Percentiles rank a stretch among this genome's conserved stretches.
phyloP scores from a whole-genome alignment of 352 stramenopile genomes.

The Pythium diclinum region DNA sequence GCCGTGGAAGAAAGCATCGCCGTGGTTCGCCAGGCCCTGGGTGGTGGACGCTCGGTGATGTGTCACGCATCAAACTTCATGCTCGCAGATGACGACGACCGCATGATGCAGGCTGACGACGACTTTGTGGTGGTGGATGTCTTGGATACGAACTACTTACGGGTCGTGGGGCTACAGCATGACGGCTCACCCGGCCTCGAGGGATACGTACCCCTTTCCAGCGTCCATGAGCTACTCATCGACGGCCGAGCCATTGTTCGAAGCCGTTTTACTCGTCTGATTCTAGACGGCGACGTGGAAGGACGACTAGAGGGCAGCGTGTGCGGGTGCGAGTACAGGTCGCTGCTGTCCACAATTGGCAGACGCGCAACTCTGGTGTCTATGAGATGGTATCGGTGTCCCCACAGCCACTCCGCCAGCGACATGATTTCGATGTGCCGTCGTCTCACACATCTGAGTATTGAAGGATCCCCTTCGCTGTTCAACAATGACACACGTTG shows the following conservation, averaged over 20 bases:
- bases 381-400: slow-evolving; percentile 12
- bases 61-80: background rate
- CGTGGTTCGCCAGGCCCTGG: background rate
- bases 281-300: slow-evolving; percentile 14
- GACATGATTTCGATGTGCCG: background rate
- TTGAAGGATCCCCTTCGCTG: slow-evolving; percentile 10
- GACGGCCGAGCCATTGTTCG: background rate
- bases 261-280: slow-evolving; percentile 8
- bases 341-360: slow-evolving; percentile 1
- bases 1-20: background rate
- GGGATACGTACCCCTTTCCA: background rate
- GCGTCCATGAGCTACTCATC: slow-evolving; percentile 3
- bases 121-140: background rate
- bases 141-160: background rate
- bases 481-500: background rate
- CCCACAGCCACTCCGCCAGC: background rate
- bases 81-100: background rate
- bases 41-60: background rate
- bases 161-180: background rate
- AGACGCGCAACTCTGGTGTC: background rate
- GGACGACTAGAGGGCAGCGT: background rate
- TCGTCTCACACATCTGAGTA: slow-evolving; percentile 1
- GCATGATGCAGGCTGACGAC: background rate
- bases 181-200: background rate
- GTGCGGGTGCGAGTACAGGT: slow-evolving; percentile 3